Evolutionary conservation across 495 filamentous ascomycete species (phyloP).

Genomic region (Penicillium angulare): DNA sequence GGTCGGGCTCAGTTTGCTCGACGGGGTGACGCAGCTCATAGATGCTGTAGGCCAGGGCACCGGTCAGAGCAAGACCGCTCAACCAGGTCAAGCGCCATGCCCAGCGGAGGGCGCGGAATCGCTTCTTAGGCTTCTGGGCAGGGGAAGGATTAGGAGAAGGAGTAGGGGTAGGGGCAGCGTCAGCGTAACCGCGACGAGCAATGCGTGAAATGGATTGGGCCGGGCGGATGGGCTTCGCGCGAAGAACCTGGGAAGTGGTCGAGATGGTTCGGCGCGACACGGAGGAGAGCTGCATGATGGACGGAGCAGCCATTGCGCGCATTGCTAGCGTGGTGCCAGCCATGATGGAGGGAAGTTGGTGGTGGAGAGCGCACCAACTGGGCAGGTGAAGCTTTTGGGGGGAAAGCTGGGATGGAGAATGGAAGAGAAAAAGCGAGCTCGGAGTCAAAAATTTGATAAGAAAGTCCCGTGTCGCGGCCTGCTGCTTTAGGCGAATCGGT

Average conservation of each 20-base stretch:
- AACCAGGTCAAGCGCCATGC: slow-evolving; percentile 77
- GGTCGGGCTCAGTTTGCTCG: slow-evolving; percentile 77
- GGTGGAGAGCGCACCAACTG: slow-evolving; percentile 6
- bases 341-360: too few species aligned
- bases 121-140: slow-evolving; percentile 44
- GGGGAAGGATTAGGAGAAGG: too few species aligned
- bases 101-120: slow-evolving; percentile 57
- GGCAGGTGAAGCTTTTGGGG: slow-evolving; percentile 13
- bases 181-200: slow-evolving; percentile 41
- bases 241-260: slow-evolving; percentile 26
- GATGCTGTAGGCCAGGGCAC: slow-evolving; percentile 74
- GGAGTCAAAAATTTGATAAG: slow-evolving; percentile 28
- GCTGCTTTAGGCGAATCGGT: slow-evolving; percentile 49
- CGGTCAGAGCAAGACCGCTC: slow-evolving; percentile 63
- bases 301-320: slow-evolving; percentile 34
- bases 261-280: slow-evolving; percentile 43
- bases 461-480: slow-evolving; percentile 29
- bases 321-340: slow-evolving; percentile 43
- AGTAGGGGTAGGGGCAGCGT: slow-evolving; percentile 39
- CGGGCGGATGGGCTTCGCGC: slow-evolving; percentile 27
- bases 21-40: slow-evolving; percentile 77
- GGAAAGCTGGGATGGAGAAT: slow-evolving; percentile 15
- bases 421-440: slow-evolving; percentile 14
- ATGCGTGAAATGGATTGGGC: slow-evolving; percentile 30
- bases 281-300: slow-evolving; percentile 39